Evolutionary conservation across 2,329 filamentous ascomycete genomes (phyloP).

Genomic region (Colletotrichum noveboracense): DNA sequence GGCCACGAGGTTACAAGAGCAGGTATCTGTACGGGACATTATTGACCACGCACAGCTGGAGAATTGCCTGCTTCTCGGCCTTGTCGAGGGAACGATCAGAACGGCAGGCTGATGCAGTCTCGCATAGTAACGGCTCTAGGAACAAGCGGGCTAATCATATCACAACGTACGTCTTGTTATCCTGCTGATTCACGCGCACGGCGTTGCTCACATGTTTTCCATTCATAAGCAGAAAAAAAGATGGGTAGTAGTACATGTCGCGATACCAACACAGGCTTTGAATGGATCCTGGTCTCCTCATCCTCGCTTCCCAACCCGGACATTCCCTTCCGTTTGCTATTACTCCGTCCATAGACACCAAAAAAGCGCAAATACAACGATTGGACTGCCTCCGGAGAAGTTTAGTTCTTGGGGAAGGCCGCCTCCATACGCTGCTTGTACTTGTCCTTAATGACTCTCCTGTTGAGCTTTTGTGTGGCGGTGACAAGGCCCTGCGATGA

Average conservation of each 20-base stretch:
- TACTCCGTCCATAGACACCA: background rate
- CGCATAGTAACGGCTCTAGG: too few species aligned
- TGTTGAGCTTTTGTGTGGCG: slow-evolving; percentile 67
- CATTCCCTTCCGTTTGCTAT: background rate
- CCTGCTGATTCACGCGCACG: background rate
- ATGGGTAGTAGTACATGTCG: background rate
- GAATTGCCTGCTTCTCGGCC: too few species aligned
- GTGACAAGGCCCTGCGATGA: slow-evolving; percentile 60
- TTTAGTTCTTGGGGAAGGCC: slow-evolving; percentile 32
- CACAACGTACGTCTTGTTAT: background rate
- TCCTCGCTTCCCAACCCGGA: background rate
- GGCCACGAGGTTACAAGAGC: too few species aligned
- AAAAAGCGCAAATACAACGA: background rate
- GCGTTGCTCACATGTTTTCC: background rate
- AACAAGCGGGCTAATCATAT: too few species aligned
- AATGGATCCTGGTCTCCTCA: background rate
- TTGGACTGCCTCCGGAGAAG: background rate
- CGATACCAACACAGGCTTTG: background rate
- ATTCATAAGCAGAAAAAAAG: background rate
- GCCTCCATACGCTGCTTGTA: slow-evolving; percentile 59
- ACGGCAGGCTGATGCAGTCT: too few species aligned
- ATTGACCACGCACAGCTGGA: too few species aligned
- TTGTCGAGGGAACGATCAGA: too few species aligned
- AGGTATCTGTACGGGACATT: too few species aligned
- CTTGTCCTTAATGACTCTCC: slow-evolving; percentile 53